Base-by-base conservation (phyloP, 352 stramenopile genomes). In the Detonula confervacea region DNA sequence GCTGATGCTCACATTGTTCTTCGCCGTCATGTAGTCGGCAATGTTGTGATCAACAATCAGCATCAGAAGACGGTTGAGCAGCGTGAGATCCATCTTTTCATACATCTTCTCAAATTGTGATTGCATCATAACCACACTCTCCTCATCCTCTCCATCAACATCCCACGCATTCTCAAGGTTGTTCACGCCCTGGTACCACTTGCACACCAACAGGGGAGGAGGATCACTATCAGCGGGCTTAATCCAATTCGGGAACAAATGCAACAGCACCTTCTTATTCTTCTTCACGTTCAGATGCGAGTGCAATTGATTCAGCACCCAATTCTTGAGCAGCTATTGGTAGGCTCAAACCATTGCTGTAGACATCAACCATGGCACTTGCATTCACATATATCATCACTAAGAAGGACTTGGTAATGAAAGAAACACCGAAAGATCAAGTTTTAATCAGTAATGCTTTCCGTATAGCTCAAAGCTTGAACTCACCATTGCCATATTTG, bases 31-130 rank as follows among this genome's bases (percentile, higher is more conserved):
- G 90, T 99, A 99, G 80, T 99, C 97, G 9, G 97, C 97, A 75
- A 99, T 99, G 83, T 99, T 99, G 89, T 99, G 97, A 89, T 99
- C 98, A 47, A 99, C 92, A 88, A 99, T 99, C 54, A 99, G 89
- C 8, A 97, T 95, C 67, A 99, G 84, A 25, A 99, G 90, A 24
- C 97, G 91, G 87, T 99, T 99, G 56, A 99, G 80, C 49, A 99
- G 84, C 27, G 97, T 99, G 72, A 99, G 84, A 80, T 99, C 98
- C 77, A 99, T 98, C 92, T 99, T 99, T 73, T 99, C 97, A 84
- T 98, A 99, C 77, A 99, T 97, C 81, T 99, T 99, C 73, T 99
- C 98, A 37, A 99, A 96, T 74, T 98, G 97, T 24, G 96, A 96
- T 87, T 99, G 96, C 60, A 99, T 90, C 93, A 99, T 97, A 12